Percentiles rank a stretch among this genome's conserved stretches.
These are phyloP conservation scores for Boletus edulis DNA, from an alignment of 768 basidiomycete species.

Conservation along the genomic window DNA sequence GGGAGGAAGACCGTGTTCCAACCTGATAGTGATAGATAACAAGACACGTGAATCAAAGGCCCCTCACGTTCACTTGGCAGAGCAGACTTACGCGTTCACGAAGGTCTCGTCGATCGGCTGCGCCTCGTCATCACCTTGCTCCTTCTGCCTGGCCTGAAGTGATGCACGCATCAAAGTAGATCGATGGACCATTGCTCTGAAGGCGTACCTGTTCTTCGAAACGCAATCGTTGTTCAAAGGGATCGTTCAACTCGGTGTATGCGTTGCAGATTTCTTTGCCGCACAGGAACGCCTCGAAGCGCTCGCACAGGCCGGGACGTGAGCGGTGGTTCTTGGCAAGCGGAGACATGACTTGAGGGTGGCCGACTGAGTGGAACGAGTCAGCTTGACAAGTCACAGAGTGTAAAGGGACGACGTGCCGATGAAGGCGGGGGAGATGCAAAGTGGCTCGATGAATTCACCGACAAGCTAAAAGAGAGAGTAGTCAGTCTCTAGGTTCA, in stretches of 20 bases:
- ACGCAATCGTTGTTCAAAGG: constrained; percentile 90
- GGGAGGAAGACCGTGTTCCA: constrained; percentile 96
- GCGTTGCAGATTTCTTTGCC: constrained; percentile 99
- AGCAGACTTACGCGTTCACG: constrained; percentile 76
- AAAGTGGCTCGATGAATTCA: constrained; percentile 96
- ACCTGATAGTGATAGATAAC: constrained; percentile 39
- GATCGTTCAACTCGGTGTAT: constrained; percentile 99
- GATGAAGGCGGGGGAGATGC: constrained; percentile 95
- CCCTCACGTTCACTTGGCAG: background rate
- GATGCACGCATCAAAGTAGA: background rate
- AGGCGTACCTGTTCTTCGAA: constrained; percentile 85
- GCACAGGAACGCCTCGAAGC: constrained; percentile 98
- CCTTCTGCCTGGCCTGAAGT: constrained; percentile 80
- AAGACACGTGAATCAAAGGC: background rate
- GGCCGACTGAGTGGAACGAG: constrained; percentile 61
- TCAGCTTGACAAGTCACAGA: background rate
- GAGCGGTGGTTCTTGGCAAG: constrained; percentile 98
- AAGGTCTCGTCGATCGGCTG: constrained; percentile 97
- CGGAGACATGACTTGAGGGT: constrained; percentile 99
- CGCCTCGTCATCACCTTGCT: constrained; percentile 95
- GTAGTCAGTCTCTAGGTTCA: background rate
- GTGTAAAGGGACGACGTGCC: constrained; percentile 39
- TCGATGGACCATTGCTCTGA: background rate
- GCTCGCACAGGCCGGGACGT: constrained; percentile 95
- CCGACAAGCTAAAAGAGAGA: constrained; percentile 73